These are phyloP conservation scores for Hysterium pulicare DNA, from an alignment of 2,329 filamentous ascomycete species.

Conservation along the genomic window DNA sequence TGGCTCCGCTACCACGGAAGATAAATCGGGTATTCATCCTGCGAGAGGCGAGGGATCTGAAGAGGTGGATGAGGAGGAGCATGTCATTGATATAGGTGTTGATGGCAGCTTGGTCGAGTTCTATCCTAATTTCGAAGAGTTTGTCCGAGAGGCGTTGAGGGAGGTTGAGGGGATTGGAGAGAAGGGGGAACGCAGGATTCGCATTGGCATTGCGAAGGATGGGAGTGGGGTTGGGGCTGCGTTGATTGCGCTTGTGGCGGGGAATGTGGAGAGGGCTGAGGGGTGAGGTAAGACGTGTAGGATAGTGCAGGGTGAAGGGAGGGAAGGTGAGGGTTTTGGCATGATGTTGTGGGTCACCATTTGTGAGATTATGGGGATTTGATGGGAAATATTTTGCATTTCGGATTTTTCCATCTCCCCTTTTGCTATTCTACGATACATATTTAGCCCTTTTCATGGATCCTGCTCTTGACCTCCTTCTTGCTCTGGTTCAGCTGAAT, in stretches of 20 bases:
- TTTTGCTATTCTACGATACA: too few species aligned
- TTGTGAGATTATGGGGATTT: background rate
- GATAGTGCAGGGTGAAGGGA: background rate
- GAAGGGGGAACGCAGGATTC: slow-evolving; percentile 76
- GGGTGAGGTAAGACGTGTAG: background rate
- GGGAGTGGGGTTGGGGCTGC: slow-evolving; percentile 94
- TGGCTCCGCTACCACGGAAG: slow-evolving; percentile 39
- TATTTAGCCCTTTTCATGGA: too few species aligned
- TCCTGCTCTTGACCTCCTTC: too few species aligned
- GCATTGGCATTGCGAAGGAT: slow-evolving; percentile 96
- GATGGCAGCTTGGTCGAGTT: slow-evolving; percentile 94
- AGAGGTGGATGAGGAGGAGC: slow-evolving; percentile 51
- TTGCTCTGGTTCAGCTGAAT: too few species aligned
- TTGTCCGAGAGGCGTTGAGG: slow-evolving; percentile 78
- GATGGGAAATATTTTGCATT: background rate
- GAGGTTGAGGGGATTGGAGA: slow-evolving; percentile 74
- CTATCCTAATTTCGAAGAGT: slow-evolving; percentile 87
- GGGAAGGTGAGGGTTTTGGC: background rate
- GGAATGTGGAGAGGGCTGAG: slow-evolving; percentile 39
- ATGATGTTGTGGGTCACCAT: background rate
- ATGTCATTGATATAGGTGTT: slow-evolving; percentile 85
- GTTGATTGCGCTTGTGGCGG: slow-evolving; percentile 86
- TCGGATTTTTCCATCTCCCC: background rate
- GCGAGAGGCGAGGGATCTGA: slow-evolving; percentile 22
- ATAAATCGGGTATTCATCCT: slow-evolving; percentile 32